Evolutionary conservation across 1,284 basidiomycete species (phyloP), one percentile per base, ranked within the genome.

Genomic region (Cryptococcus neoformans): DNA sequence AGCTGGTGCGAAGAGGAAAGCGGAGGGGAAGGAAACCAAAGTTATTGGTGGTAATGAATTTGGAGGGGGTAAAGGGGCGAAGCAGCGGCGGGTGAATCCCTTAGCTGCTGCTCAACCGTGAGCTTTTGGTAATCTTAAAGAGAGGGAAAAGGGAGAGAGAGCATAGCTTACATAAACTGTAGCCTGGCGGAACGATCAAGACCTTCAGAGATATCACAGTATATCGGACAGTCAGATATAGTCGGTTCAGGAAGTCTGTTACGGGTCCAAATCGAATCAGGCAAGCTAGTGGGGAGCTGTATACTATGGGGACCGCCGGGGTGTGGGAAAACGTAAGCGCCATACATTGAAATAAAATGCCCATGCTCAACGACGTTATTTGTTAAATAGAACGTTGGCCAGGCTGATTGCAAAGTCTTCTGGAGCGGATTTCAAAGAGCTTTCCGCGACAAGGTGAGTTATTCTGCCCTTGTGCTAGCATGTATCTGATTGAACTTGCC

Each of bases 401-500:
- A 63, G 73, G 16, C 56, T 76, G 34, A 74, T 74, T 44, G 72
- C 72, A 12, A 67, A 63, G 49, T 73, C 68, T 3, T 68, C 74
- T 4, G 63, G 84, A 64, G 84, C 83, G 11, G 79, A 84, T 9
- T 89, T 89, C 69, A 87, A 84, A 63, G 88, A 90, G 66, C 76
- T 90, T n/a, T 86, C 85, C 57, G 87, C 88, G 1, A 89, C 88
- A 0, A 83, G 82, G 67, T 69, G 49, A 4, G 63, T 56, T 2
- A 14, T 40, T 21, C 48, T 37, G 37, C 34, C 17, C 3, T 38
- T 14, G 10, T 4, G 14, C 4, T 9, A 40, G 14, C 9, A 44
- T 14, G 28, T 28, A 3, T n/a, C 7, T 36, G 11, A 21, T 17
- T 5, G 41, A 10, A 16, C 16, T 28, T 60, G 66, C 55, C 73